A percentile compares a stretch with the other conserved stretches of the same genome.
phyloP scores from a whole-genome alignment of 768 basidiomycete genomes.

The Sporobolomyces phaffii region DNA sequence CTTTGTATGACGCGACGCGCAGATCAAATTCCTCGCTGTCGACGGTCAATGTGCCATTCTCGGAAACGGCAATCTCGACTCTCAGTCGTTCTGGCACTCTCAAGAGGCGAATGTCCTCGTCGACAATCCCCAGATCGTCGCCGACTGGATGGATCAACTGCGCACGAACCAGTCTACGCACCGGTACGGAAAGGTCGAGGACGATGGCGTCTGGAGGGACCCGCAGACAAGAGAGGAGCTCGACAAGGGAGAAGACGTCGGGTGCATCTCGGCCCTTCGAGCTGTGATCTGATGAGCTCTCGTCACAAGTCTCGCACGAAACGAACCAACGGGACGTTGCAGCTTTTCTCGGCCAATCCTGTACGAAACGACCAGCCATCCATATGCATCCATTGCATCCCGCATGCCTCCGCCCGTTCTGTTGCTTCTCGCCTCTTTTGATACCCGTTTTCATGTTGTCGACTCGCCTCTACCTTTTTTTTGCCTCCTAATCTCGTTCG shows the following conservation, averaged over 20 bases:
- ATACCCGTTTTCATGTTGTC: not conserved
- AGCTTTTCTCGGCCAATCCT: too few species aligned
- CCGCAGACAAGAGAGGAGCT: slow-evolving; percentile 49
- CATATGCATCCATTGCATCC: too few species aligned
- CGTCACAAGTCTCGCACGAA: too few species aligned
- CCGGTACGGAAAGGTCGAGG: slow-evolving; percentile 52
- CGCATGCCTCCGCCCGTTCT: too few species aligned
- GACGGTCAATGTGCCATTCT: slow-evolving; percentile 62
- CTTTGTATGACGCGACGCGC: not conserved
- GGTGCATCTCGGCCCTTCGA: slow-evolving; percentile 25
- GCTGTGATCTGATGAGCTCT: slow-evolving; percentile 17
- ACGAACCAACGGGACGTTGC: too few species aligned
- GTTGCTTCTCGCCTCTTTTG: not conserved
- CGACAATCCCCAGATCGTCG: slow-evolving; percentile 54
- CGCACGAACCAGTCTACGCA: slow-evolving; percentile 57
- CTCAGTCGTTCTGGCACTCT: slow-evolving; percentile 67
- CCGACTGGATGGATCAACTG: slow-evolving; percentile 57
- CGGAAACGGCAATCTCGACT: slow-evolving; percentile 58
- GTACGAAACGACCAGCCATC: too few species aligned
- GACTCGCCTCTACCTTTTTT: not conserved
- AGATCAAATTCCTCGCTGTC: slow-evolving; percentile 61
- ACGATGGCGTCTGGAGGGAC: slow-evolving; percentile 60
- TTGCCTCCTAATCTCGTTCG: not conserved
- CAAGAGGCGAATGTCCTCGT: slow-evolving; percentile 64
- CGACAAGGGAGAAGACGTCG: slow-evolving; percentile 37